These are phyloP conservation scores for Trichosporon asahii DNA, from an alignment of 1,284 basidiomycete species.

Conservation along the genomic window DNA sequence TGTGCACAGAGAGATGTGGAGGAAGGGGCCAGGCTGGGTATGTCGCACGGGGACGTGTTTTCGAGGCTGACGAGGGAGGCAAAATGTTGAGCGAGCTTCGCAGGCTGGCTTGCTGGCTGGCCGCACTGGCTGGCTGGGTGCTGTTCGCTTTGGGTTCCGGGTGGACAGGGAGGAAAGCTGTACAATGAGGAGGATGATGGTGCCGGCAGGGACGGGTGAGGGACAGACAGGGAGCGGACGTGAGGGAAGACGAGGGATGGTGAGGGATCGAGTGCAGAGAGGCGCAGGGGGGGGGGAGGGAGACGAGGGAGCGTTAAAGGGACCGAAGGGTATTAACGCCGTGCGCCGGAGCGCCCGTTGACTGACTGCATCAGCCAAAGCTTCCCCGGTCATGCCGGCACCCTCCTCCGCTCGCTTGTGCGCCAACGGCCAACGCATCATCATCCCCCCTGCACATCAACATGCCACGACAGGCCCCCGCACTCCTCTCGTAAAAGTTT, in stretches of 20 bases:
- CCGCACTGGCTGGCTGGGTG: not conserved
- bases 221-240: not conserved
- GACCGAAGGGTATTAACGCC: not conserved
- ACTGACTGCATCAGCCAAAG: no score
- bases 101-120: no score
- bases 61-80: not conserved
- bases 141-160: not conserved
- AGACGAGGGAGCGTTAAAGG: not conserved
- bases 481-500: not conserved
- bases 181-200: not conserved
- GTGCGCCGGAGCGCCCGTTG: no score
- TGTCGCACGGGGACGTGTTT: slow-evolving; percentile 4
- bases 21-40: not conserved
- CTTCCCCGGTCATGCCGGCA: not conserved
- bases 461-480: not conserved
- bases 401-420: not conserved
- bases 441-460: not conserved
- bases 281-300: not conserved
- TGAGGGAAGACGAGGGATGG: not conserved
- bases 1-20: not conserved
- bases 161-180: not conserved
- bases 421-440: not conserved
- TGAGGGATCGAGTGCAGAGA: not conserved
- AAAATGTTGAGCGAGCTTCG: not conserved
- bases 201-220: not conserved